phyloP scores from a whole-genome alignment of 768 basidiomycete species.

The Lepiota brunneoincarnata region DNA sequence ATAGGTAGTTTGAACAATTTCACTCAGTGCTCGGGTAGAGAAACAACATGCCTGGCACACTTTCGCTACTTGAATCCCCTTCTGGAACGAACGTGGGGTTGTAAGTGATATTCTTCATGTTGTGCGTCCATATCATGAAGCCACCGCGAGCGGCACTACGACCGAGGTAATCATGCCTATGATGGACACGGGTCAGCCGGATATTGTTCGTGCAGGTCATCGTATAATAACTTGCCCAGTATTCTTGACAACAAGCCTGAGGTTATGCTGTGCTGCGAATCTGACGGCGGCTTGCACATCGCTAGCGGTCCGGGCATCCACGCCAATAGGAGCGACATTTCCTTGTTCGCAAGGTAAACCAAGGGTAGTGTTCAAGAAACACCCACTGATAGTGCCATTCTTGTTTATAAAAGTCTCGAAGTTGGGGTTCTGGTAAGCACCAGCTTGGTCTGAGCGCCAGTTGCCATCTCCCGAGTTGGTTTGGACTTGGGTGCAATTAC shows the following conservation, averaged over 20 bases:
- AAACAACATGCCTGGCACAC: constrained; percentile 17
- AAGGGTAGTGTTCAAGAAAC: constrained; percentile 46
- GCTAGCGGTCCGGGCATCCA: constrained; percentile 32
- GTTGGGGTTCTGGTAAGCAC: constrained; percentile 11
- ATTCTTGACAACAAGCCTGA: constrained; percentile 36
- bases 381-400: constrained; percentile 49
- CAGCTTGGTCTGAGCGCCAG: constrained; percentile 10
- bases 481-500: constrained; percentile 20
- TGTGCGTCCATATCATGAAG: constrained; percentile 40
- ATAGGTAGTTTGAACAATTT: neutral
- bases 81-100: constrained; percentile 28
- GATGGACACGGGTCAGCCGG: neutral
- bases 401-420: constrained; percentile 9
- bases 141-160: constrained; percentile 39
- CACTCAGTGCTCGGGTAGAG: neutral
- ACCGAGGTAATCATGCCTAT: constrained; percentile 38
- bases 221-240: constrained; percentile 21
- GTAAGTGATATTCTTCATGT: constrained; percentile 34
- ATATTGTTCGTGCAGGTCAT: neutral
- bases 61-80: constrained; percentile 22
- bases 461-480: constrained; percentile 1
- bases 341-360: constrained; percentile 42
- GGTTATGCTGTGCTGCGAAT: constrained; percentile 34
- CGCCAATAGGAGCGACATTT: constrained; percentile 36
- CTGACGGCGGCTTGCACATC: constrained; percentile 40